phyloP scores from a whole-genome alignment of 148 eudicot genomes.

The Drosera capensis region DNA sequence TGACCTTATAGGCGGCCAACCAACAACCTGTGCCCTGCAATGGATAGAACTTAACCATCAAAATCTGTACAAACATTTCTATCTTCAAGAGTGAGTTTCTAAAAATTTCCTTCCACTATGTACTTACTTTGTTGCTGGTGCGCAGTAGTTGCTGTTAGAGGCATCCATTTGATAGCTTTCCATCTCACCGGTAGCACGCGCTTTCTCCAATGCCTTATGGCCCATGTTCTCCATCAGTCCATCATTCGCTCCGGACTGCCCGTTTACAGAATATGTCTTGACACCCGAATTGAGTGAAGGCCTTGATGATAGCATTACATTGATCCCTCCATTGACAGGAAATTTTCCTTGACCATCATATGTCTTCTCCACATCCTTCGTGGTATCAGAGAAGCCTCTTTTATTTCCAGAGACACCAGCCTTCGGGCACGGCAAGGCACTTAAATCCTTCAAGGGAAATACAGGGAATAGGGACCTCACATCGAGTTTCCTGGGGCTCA shows the following conservation, averaged over 20 bases:
- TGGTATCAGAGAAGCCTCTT: slow-evolving; percentile 65
- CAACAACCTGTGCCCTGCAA: slow-evolving; percentile 84
- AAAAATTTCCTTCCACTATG: neutral
- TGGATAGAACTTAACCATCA: neutral
- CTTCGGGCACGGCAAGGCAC: slow-evolving; percentile 26
- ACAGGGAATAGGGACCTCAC: slow-evolving; percentile 78
- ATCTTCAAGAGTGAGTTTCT: neutral
- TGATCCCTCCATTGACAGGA: slow-evolving; percentile 10
- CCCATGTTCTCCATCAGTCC: slow-evolving; percentile 18
- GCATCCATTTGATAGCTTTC: neutral
- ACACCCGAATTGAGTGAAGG: slow-evolving; percentile 7
- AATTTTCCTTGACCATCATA: slow-evolving; percentile 20
- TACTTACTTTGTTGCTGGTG: slow-evolving; percentile 74
- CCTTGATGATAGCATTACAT: slow-evolving; percentile 19
- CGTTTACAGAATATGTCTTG: slow-evolving; percentile 5
- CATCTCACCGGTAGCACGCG: slow-evolving; percentile 4
- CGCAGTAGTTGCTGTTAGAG: slow-evolving; percentile 23
- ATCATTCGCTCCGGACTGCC: slow-evolving; percentile 21
- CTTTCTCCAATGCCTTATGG: slow-evolving; percentile 27
- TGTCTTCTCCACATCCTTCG: slow-evolving; percentile 20
- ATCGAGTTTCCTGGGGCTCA: slow-evolving; percentile 44
- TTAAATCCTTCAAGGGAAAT: slow-evolving; percentile 53
- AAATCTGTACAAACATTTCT: neutral
- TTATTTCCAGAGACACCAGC: slow-evolving; percentile 59
- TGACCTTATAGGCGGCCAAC: slow-evolving; percentile 84